phyloP scores from a whole-genome alignment of 2,329 filamentous ascomycete genomes.

The Monascus ruber region DNA sequence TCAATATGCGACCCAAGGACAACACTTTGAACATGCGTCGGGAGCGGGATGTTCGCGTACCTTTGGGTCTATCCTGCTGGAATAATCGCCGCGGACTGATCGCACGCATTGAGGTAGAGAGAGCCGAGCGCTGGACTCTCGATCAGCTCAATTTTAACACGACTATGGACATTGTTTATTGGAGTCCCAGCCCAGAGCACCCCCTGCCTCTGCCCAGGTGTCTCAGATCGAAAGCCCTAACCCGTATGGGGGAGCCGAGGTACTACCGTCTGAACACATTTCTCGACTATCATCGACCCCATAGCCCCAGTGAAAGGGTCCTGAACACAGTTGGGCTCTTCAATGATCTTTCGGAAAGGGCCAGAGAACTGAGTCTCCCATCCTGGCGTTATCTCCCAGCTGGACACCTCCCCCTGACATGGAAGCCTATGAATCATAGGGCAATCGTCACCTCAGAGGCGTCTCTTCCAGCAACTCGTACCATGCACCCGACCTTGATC shows the following conservation, averaged over 20 bases:
- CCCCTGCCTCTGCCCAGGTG: background rate
- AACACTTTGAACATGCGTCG: constrained; percentile 18
- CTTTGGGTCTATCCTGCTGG: constrained; percentile 17
- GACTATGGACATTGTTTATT: constrained; percentile 13
- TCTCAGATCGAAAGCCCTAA: constrained; percentile 10
- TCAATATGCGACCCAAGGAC: constrained; percentile 7
- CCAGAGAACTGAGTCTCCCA: constrained; percentile 1
- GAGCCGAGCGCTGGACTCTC: constrained; percentile 12
- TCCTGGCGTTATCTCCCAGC: constrained; percentile 11
- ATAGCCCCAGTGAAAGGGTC: constrained; percentile 6
- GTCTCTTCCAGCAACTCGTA: too few relatives aligned
- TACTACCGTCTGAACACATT: constrained; percentile 11
- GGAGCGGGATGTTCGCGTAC: constrained; percentile 13
- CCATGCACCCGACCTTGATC: too few relatives aligned
- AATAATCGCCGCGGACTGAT: constrained; percentile 8
- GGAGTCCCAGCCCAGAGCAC: background rate
- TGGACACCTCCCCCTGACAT: constrained; percentile 7
- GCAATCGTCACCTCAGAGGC: too few relatives aligned
- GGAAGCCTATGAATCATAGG: constrained; percentile 2
- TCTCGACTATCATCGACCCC: constrained; percentile 1
- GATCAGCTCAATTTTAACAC: constrained; percentile 17
- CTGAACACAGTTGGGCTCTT: constrained; percentile 6
- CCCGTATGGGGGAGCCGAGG: background rate
- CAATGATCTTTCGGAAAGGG: constrained; percentile 7
- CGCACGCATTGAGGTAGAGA: constrained; percentile 14